A percentile compares a stretch with the other conserved stretches of the same genome.
Conservation (phyloP, 179 eudicot species). For the Silene noctiflora region DNA sequence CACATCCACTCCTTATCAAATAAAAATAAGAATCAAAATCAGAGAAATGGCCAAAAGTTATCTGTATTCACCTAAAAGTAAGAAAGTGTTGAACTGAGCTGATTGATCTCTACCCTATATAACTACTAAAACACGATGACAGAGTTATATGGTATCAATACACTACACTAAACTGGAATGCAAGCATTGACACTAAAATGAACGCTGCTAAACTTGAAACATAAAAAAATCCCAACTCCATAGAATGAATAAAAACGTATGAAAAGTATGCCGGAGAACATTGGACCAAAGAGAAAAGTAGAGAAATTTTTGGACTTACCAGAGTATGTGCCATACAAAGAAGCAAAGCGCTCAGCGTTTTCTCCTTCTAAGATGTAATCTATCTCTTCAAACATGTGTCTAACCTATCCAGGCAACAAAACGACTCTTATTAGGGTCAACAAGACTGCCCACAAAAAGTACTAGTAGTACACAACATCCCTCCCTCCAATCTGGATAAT, state of each 20-base stretch:
- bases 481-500: not conserved
- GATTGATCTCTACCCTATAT: constrained; percentile 1
- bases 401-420: constrained; percentile 59
- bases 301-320: constrained; percentile 38
- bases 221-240: not conserved
- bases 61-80: not conserved
- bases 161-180: not conserved
- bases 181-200: not conserved
- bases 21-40: not conserved
- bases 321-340: constrained; percentile 54
- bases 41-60: too few relatives aligned
- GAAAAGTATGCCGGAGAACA: not conserved
- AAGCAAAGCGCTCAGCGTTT: constrained; percentile 92
- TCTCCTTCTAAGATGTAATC: constrained; percentile 93
- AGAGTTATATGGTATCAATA: not conserved
- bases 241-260: not conserved
- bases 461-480: constrained; percentile 2
- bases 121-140: constrained; percentile 2
- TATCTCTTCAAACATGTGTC: constrained; percentile 99
- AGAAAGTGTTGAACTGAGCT: not conserved
- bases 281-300: not conserved
- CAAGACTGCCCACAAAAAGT: not conserved
- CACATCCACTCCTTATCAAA: constrained; percentile 4
- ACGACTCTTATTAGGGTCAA: constrained; percentile 10
- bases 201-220: not conserved